These are phyloP conservation scores for Castanospermum australe DNA, from an alignment of 306 rosid genomes.

Conservation along the genomic window DNA sequence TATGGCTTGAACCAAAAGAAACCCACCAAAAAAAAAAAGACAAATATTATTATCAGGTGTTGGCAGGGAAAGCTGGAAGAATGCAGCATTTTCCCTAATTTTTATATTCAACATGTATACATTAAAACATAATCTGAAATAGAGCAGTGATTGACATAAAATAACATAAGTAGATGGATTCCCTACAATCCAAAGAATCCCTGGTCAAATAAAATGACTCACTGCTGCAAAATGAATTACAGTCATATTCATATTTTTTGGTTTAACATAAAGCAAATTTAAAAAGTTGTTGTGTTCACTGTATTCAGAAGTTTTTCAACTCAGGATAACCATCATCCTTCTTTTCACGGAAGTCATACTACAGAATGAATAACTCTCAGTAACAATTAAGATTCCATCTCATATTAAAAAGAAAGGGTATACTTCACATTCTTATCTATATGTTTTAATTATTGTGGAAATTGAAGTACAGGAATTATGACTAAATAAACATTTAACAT, in stretches of 20 bases:
- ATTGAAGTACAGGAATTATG: neutral
- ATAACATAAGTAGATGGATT: neutral
- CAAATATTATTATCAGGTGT: too few relatives aligned
- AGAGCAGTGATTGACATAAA: too few relatives aligned
- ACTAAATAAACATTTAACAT: neutral
- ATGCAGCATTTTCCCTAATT: neutral
- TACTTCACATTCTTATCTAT: neutral
- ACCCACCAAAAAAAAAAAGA: too few relatives aligned
- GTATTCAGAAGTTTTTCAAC: neutral
- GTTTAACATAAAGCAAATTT: neutral
- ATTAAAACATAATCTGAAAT: neutral
- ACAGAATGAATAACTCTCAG: neutral
- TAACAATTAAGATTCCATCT: neutral
- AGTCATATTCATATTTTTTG: neutral
- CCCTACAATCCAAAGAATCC: neutral
- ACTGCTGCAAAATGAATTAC: neutral
- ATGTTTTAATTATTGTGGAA: neutral
- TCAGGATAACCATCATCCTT: constrained; percentile 15
- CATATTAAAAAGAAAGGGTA: neutral
- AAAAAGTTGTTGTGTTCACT: neutral
- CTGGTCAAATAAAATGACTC: neutral
- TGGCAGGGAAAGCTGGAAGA: neutral
- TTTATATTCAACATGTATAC: neutral
- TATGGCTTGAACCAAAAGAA: neutral
- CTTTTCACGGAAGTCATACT: neutral